Evolutionary conservation across 805 yeast species (phyloP).

Genomic region (Wickerhamomyces alni): DNA sequence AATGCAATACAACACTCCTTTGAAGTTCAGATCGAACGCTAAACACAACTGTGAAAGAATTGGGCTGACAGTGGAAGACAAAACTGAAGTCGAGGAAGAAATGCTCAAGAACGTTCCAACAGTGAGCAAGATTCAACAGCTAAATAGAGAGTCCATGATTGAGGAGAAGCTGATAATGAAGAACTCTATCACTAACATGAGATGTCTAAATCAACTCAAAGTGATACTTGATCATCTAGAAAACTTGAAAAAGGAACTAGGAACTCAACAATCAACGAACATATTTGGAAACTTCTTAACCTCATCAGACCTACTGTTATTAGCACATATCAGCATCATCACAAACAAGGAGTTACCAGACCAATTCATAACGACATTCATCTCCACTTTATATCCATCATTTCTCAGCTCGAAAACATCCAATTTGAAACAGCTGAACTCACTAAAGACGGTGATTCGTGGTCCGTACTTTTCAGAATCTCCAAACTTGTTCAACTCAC

Average conservation of each 20-base stretch:
- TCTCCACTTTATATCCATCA: slow-evolving; percentile 23
- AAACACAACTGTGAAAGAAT: slow-evolving; percentile 23
- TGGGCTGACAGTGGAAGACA: slow-evolving; percentile 29
- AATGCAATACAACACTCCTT: slow-evolving; percentile 66
- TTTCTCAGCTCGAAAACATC: slow-evolving; percentile 13
- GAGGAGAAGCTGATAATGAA: slow-evolving; percentile 21
- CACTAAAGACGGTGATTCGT: slow-evolving; percentile 8
- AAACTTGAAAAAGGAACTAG: slow-evolving; percentile 13
- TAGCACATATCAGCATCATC: slow-evolving; percentile 30
- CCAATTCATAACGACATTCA: slow-evolving; percentile 27
- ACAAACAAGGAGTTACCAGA: slow-evolving; percentile 33
- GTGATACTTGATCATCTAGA: slow-evolving; percentile 6
- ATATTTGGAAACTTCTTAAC: slow-evolving; percentile 13
- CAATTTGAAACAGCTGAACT: slow-evolving; percentile 6
- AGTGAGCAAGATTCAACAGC: slow-evolving; percentile 53
- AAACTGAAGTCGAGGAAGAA: slow-evolving; percentile 23
- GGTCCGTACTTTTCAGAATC: slow-evolving; percentile 19
- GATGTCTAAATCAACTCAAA: slow-evolving; percentile 16
- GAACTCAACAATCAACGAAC: slow-evolving; percentile 1
- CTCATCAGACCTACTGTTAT: slow-evolving; percentile 30
- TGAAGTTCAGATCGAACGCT: slow-evolving; percentile 33
- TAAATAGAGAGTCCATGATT: slow-evolving; percentile 53
- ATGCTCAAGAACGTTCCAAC: slow-evolving; percentile 23
- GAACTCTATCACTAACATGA: slow-evolving; percentile 23
- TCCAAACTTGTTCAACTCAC: slow-evolving; percentile 17